Base-by-base conservation (phyloP, 176 grass and related monocot species). In the Elymus sibiricus region DNA sequence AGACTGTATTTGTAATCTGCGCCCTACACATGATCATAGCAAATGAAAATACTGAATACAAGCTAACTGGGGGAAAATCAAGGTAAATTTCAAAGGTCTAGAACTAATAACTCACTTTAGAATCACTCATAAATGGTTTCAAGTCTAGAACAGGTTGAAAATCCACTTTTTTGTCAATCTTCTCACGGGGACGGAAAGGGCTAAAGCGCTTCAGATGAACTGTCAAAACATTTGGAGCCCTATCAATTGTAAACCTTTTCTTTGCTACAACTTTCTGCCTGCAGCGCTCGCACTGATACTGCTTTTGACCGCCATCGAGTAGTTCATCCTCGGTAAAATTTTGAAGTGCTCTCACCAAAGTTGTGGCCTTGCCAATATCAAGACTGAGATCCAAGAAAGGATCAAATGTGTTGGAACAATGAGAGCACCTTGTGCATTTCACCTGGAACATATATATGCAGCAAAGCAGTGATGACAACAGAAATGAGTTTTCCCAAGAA, bases 341-440 rank as follows among this genome's bases (percentile, higher is more conserved):
- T 72, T 79, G 28, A 86, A 99, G 90, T 26, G 97, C 97, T 66
- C 93, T 89, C 49, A 66, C 78, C 63, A 99, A 84, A 51, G 94
- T 91, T n/a, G 91, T 86, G 60, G 92, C 92, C 82, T 94, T 99
- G 24, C 74, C 92, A 88, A 99, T 99, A 91, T 99, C 94, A 79
- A 99, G 92, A 82, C 97, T 99, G 76, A 99, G 90, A 85, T 99
- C 97, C 81, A 96, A 88, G 84, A 99, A 99, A 67, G 97, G 97
- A 79, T 99, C 97, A 71, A 91, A 96, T 77, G 90, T 96, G 64
- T 94, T 99, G 66, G 94, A 99, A 80, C 91, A 96, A 58, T 94
- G 90, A 11, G 69, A 92, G 85, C 97, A 99, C 27, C 81, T 85
- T 21, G 74, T 93, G 87, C 97, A 99, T 93, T 87, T 99, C 63